These are phyloP conservation scores for Xylaria longipes DNA, from an alignment of 495 filamentous ascomycete species.

Conservation along the genomic window DNA sequence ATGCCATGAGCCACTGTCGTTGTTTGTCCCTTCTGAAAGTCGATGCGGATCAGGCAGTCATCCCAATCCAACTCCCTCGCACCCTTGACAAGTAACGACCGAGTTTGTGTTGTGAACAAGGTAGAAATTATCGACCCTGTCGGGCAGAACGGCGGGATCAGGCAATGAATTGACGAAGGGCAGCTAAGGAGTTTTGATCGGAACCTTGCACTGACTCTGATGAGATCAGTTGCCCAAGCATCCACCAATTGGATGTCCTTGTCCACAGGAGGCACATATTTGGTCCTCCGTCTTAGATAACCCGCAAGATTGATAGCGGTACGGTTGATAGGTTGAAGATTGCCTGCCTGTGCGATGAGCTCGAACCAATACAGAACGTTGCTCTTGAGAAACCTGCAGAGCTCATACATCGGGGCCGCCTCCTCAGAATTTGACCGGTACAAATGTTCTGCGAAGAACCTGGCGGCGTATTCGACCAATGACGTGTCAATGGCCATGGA, in stretches of 20 bases:
- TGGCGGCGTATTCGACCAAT: slow-evolving; percentile 38
- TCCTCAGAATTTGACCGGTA: slow-evolving; percentile 29
- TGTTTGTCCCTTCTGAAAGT: slow-evolving; percentile 35
- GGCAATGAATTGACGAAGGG: slow-evolving; percentile 43
- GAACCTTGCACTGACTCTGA: slow-evolving; percentile 45
- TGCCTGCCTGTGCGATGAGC: slow-evolving; percentile 30
- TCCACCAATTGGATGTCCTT: slow-evolving; percentile 26
- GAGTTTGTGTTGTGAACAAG: slow-evolving; percentile 18
- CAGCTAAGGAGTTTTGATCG: slow-evolving; percentile 34
- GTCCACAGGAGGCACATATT: slow-evolving; percentile 37
- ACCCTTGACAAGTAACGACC: slow-evolving; percentile 31
- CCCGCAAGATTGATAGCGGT: slow-evolving; percentile 39
- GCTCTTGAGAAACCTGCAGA: slow-evolving; percentile 33
- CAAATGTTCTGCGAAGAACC: slow-evolving; percentile 41
- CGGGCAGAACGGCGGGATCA: slow-evolving; percentile 46
- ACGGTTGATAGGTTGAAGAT: slow-evolving; percentile 29
- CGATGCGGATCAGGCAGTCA: slow-evolving; percentile 37
- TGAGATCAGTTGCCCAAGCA: slow-evolving; percentile 42
- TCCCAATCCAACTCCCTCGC: slow-evolving; percentile 36
- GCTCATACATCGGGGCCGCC: slow-evolving; percentile 21
- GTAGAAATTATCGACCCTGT: slow-evolving; percentile 35
- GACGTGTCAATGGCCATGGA: slow-evolving; percentile 21
- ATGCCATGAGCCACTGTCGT: slow-evolving; percentile 31
- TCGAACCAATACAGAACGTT: slow-evolving; percentile 43
- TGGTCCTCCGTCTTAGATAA: slow-evolving; percentile 34